Evolutionary conservation across 768 basidiomycete species (phyloP), one percentile per base, ranked within the genome.

Genomic region (Leccinum disarticulatum): DNA sequence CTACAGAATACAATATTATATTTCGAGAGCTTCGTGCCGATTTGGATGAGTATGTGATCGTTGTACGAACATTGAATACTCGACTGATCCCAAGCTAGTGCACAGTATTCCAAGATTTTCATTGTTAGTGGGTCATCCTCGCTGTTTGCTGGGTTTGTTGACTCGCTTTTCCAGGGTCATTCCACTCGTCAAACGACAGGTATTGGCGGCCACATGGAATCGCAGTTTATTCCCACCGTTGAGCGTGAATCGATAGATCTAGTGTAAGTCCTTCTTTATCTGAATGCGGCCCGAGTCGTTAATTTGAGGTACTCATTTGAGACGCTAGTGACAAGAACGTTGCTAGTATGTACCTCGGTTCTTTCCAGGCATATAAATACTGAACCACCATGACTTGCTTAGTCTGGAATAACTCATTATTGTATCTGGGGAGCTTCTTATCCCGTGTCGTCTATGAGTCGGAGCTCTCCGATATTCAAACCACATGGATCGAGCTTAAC

Each of bases 31-130:
- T 63, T 53, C 52, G 61, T 15, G 61, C 61, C 4, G 59, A 63
- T 54, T n/a, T 63, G 27, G 14, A 56, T 15, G 61, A 70, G 50
- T 58, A 58, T 64, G 14, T 59, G 57, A 14, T 61, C 7, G 0
- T 33, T 4, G 3, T 49, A 9, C 6, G 10, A 43, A n/a, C 4
- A 9, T 7, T 14, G 2, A 30, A 15, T 2, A 57, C 53, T 52
- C 65, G 53, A 54, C 61, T 49, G 14, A 61, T 11, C 13, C 8
- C 47, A 9, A 41, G 57, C 57, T 55, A 90, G 90, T 33, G 75
- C 79, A 17, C 87, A 87, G 41, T 74, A 82, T 38, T 80, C 91
- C 2, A 84, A 86, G 36, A 80, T 95, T 13, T 97, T 94, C 74
- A 95, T 96, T 61, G 91, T 90, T 67, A 64, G 81, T 73, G 3